Percentiles rank a stretch among this genome's conserved stretches.
Conservation (phyloP, 1,284 basidiomycete species). For the Ceratobasidium sp. region DNA sequence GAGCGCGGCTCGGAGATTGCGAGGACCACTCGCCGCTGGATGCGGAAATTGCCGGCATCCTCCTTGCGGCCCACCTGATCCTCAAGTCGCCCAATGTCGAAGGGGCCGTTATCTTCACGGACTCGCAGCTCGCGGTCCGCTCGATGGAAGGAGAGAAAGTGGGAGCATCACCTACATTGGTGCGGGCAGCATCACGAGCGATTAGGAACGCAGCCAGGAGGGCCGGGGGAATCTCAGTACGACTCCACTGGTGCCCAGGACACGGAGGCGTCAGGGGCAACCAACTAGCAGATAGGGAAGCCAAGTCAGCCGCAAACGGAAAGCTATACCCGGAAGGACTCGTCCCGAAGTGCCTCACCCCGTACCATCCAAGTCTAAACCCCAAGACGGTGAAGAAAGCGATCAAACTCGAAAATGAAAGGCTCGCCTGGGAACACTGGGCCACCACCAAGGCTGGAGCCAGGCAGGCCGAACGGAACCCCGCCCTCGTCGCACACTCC, state of each 20-base stretch:
- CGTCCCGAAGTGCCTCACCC: background rate
- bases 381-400: background rate
- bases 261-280: slow-evolving; percentile 39
- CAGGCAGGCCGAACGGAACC: no score
- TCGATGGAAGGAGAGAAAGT: background rate
- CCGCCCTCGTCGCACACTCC: no score
- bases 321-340: background rate
- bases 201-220: background rate
- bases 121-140: slow-evolving; percentile 2
- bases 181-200: background rate
- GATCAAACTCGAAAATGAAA: background rate
- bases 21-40: background rate
- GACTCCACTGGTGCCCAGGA: slow-evolving; percentile 39
- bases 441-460: no score
- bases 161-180: background rate
- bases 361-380: background rate
- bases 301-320: slow-evolving; percentile 13
- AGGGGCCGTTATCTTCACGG: background rate
- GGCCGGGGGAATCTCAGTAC: background rate
- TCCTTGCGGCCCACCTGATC: background rate
- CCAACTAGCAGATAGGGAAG: slow-evolving; percentile 35
- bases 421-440: no score
- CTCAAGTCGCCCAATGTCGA: background rate
- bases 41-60: slow-evolving; percentile 1
- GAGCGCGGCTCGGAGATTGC: background rate